Conservation (phyloP, 129 eudicot genomes). For the Calendula officinalis region DNA sequence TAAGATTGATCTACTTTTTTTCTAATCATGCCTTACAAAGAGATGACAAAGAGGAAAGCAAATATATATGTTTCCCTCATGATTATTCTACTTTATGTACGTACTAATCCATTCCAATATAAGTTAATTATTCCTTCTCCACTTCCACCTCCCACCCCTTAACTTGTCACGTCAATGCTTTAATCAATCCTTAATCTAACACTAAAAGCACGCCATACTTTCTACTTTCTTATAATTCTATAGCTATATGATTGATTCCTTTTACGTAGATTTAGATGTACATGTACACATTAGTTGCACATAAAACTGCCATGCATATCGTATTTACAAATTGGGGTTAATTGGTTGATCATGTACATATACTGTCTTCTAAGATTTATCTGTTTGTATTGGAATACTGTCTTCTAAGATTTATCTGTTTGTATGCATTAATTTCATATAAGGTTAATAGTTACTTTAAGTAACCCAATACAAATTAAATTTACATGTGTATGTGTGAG, state of each 20-base stretch:
- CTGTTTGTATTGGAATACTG: no score
- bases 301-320: background rate
- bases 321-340: background rate
- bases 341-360: background rate
- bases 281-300: background rate
- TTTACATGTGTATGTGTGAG: no score
- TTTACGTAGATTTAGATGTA: conserved; percentile 3
- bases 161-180: conserved; percentile 41
- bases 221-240: conserved; percentile 16
- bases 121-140: conserved; percentile 49
- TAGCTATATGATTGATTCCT: background rate
- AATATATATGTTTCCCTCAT: conserved; percentile 41
- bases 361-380: no score
- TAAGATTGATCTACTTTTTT: conserved; percentile 35
- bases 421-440: no score
- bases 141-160: conserved; percentile 48
- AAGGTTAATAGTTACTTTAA: no score
- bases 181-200: conserved; percentile 32
- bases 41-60: conserved; percentile 62
- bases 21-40: conserved; percentile 52
- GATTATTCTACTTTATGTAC: conserved; percentile 34
- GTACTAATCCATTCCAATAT: conserved; percentile 31
- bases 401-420: no score
- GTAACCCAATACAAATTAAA: no score
- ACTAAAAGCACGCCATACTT: conserved; percentile 14